phyloP scores from a whole-genome alignment of 352 stramenopile genomes.

The Pythium myriotylum region DNA sequence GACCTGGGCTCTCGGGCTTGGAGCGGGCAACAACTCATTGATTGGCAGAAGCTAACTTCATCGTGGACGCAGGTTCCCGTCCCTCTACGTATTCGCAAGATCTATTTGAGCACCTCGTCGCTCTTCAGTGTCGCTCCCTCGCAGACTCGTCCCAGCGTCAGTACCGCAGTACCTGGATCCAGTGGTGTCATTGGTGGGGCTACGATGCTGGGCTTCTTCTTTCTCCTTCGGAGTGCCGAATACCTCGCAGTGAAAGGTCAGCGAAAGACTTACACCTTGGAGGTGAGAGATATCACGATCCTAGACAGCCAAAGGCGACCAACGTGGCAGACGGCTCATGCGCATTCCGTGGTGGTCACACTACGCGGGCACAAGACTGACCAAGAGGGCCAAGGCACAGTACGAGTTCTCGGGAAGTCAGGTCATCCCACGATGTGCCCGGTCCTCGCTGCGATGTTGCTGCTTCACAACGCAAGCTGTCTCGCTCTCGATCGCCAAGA shows the following conservation, averaged over 20 bases:
- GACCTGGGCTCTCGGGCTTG: too few species aligned
- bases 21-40: too few species aligned
- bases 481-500: not conserved
- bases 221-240: slow-evolving; percentile 16
- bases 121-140: too few species aligned
- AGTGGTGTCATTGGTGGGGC: slow-evolving; percentile 21
- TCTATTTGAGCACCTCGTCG: too few species aligned
- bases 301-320: not conserved
- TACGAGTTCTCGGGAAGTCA: not conserved
- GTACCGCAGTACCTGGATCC: too few species aligned
- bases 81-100: too few species aligned
- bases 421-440: not conserved
- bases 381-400: slow-evolving; percentile 6
- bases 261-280: slow-evolving; percentile 12
- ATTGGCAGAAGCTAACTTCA: too few species aligned
- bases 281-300: slow-evolving; percentile 22
- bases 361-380: slow-evolving; percentile 18
- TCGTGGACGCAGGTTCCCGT: too few species aligned
- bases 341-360: not conserved
- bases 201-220: slow-evolving; percentile 28
- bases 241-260: slow-evolving; percentile 7
- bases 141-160: too few species aligned
- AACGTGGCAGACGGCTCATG: too few species aligned
- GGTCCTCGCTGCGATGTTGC: not conserved
- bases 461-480: slow-evolving; percentile 4